phyloP scores from a whole-genome alignment of 139 green algal genomes.

The Desmodesmus armatus region DNA sequence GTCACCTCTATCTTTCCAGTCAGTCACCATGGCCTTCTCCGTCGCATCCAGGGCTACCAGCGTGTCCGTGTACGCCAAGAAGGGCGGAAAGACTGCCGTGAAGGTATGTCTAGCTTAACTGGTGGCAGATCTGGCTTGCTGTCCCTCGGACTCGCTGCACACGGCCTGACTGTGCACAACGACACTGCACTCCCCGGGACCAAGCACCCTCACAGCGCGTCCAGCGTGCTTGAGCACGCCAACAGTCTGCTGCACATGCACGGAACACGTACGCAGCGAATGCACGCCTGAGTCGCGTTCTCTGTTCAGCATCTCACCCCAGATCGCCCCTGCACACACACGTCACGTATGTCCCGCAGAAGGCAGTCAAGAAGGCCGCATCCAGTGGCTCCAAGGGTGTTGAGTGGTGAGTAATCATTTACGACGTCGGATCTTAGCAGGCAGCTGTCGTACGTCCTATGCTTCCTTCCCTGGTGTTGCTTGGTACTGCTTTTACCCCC shows the following conservation, averaged over 20 bases:
- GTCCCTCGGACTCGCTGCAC: neutral
- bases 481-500: neutral
- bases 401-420: conserved; percentile 29
- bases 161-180: neutral
- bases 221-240: neutral
- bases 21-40: conserved; percentile 45
- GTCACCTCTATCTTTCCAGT: neutral
- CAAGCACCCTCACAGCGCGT: neutral
- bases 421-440: neutral
- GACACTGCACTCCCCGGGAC: neutral
- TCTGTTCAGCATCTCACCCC: neutral
- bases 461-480: neutral
- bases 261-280: neutral
- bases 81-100: conserved; percentile 8
- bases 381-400: conserved; percentile 17
- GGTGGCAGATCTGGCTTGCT: neutral
- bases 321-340: neutral
- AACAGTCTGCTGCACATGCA: neutral
- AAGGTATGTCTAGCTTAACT: neutral
- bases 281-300: too few relatives aligned
- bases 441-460: neutral
- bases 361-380: neutral
- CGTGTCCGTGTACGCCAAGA: conserved; percentile 32
- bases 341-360: neutral
- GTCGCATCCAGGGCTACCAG: conserved; percentile 14